Percentiles rank a stretch among this genome's conserved stretches.
phyloP scores from a whole-genome alignment of 1,284 basidiomycete genomes.

The Meripilus lineatus region DNA sequence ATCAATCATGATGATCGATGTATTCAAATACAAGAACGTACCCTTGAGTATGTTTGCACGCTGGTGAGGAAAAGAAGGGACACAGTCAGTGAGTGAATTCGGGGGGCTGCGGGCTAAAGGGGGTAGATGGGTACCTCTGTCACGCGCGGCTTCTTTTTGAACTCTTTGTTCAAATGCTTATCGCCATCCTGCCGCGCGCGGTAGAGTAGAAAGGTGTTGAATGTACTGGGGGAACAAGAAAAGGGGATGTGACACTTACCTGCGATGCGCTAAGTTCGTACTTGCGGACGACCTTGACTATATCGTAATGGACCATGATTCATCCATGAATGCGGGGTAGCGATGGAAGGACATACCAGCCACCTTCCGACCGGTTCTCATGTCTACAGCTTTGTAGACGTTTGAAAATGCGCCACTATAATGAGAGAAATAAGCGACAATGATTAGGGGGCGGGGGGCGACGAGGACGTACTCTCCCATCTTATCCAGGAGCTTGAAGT shows the following conservation, averaged over 20 bases:
- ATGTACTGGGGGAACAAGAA: slow-evolving; percentile 25
- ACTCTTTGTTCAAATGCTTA: slow-evolving; percentile 87
- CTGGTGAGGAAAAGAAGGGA: slow-evolving; percentile 43
- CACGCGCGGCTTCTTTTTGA: slow-evolving; percentile 93
- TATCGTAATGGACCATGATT: slow-evolving; percentile 8
- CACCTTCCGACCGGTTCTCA: slow-evolving; percentile 74
- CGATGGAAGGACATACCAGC: slow-evolving; percentile 57
- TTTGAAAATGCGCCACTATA: slow-evolving; percentile 94
- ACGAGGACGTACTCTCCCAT: slow-evolving; percentile 84
- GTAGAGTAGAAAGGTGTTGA: slow-evolving; percentile 12
- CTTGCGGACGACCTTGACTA: slow-evolving; percentile 97
- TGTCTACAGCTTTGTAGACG: slow-evolving; percentile 92
- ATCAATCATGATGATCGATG: slow-evolving; percentile 1
- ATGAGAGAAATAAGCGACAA: slow-evolving; percentile 2
- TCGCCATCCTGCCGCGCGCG: slow-evolving; percentile 67
- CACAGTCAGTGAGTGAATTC: slow-evolving; percentile 20
- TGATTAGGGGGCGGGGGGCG: not conserved
- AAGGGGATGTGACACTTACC: slow-evolving; percentile 58
- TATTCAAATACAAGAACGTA: slow-evolving; percentile 23
- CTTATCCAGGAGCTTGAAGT: slow-evolving; percentile 79
- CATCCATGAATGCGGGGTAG: slow-evolving; percentile 7
- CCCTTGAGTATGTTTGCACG: slow-evolving; percentile 97
- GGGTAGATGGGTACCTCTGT: slow-evolving; percentile 72
- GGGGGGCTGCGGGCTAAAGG: slow-evolving; percentile 20
- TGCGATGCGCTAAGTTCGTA: slow-evolving; percentile 93